phyloP scores from a whole-genome alignment of 306 rosid species.

The Prunus dulcis region DNA sequence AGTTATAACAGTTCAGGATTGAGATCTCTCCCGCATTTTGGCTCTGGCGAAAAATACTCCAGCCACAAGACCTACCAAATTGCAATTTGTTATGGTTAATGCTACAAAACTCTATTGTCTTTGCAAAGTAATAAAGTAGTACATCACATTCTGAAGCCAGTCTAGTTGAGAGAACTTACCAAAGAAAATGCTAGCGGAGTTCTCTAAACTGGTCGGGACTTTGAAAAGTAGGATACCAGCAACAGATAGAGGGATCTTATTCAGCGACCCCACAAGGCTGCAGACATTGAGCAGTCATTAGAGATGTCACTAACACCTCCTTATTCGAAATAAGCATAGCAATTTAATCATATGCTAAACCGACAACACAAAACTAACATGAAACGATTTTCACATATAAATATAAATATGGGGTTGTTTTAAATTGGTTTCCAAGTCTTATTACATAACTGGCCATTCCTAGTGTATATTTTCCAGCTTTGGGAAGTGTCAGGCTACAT shows the following conservation, averaged over 20 bases:
- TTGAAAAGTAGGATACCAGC: conserved; percentile 89
- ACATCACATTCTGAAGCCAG: not conserved
- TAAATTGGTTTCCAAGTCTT: not conserved
- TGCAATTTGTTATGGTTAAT: conserved; percentile 21
- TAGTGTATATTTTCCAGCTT: too few species aligned
- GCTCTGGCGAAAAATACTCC: conserved; percentile 96
- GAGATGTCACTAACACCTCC: not conserved
- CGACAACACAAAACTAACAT: not conserved
- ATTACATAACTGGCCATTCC: not conserved
- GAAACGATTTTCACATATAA: not conserved
- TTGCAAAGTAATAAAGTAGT: not conserved
- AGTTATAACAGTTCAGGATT: conserved; percentile 27
- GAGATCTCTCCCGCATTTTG: conserved; percentile 76
- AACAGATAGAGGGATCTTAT: conserved; percentile 93
- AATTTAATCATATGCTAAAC: not conserved
- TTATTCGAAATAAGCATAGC: not conserved
- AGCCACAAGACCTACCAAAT: conserved; percentile 78
- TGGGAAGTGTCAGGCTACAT: not conserved
- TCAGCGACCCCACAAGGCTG: conserved; percentile 97
- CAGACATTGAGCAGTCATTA: conserved; percentile 33
- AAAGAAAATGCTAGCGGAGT: conserved; percentile 82
- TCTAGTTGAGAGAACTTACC: conserved; percentile 50
- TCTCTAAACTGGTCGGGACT: conserved; percentile 93
- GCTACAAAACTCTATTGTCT: conserved; percentile 12
- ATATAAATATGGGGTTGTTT: not conserved